phyloP scores from a whole-genome alignment of 2,329 filamentous ascomycete species.

The Trichophaea hybrida region DNA sequence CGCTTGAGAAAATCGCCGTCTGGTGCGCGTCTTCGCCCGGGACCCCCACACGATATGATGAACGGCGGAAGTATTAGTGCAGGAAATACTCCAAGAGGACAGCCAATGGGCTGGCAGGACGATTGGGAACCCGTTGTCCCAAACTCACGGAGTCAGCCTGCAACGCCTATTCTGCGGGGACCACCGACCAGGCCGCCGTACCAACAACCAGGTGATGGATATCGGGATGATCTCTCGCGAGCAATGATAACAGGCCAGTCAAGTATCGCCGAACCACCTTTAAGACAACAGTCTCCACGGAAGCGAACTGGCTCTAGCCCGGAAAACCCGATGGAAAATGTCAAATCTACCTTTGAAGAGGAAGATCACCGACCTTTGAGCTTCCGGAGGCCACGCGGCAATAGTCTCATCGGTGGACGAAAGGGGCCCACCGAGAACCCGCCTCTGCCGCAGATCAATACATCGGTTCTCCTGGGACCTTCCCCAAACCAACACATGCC shows the following conservation, averaged over 20 bases:
- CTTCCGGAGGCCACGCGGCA: neutral
- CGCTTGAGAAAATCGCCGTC: conserved; percentile 15
- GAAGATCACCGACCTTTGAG: neutral
- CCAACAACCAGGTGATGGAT: neutral
- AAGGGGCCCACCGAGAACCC: neutral
- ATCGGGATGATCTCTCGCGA: neutral
- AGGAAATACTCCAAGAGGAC: conserved; percentile 13
- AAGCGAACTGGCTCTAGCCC: neutral
- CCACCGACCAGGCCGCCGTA: neutral
- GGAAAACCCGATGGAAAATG: neutral
- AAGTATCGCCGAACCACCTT: neutral
- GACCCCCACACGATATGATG: conserved; percentile 15
- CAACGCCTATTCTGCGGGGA: neutral
- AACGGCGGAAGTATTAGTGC: neutral
- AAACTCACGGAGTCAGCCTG: neutral
- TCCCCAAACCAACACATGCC: neutral
- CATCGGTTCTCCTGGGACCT: neutral
- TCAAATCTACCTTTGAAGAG: neutral
- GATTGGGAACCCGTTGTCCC: neutral
- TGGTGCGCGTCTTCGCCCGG: conserved; percentile 10
- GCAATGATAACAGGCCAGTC: conserved; percentile 2
- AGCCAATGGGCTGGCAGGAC: conserved; percentile 22
- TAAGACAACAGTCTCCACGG: neutral
- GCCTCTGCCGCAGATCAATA: neutral
- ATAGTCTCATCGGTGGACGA: neutral